Evolutionary conservation across 257 asterid species (phyloP).

Genomic region (Penstemon davidsonii): DNA sequence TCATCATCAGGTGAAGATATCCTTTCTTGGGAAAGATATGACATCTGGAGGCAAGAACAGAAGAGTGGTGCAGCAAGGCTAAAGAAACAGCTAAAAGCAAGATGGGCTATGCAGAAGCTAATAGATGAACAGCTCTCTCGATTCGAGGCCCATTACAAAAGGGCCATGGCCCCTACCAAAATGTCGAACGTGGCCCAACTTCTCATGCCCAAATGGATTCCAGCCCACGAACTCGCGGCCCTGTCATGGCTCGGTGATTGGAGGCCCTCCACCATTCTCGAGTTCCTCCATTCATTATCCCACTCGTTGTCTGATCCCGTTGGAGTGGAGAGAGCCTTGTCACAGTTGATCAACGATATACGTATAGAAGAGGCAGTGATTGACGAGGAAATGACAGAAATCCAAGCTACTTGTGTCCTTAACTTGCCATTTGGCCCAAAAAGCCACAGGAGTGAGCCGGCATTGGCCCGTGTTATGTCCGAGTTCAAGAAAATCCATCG

Average conservation of each 20-base stretch:
- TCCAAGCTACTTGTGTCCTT: slow-evolving; percentile 74
- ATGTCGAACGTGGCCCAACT: slow-evolving; percentile 57
- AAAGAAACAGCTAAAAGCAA: slow-evolving; percentile 69
- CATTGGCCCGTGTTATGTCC: slow-evolving; percentile 40
- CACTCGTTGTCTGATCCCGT: slow-evolving; percentile 45
- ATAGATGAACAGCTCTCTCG: slow-evolving; percentile 59
- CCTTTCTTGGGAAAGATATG: slow-evolving; percentile 44
- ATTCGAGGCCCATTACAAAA: slow-evolving; percentile 50
- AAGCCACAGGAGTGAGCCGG: slow-evolving; percentile 14
- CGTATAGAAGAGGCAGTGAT: slow-evolving; percentile 89
- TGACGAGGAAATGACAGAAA: slow-evolving; percentile 82
- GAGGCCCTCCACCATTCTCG: slow-evolving; percentile 79
- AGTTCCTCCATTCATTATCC: slow-evolving; percentile 52
- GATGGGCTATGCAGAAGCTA: slow-evolving; percentile 63
- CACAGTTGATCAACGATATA: slow-evolving; percentile 59
- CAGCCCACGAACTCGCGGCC: slow-evolving; percentile 67
- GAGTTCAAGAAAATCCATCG: slow-evolving; percentile 71
- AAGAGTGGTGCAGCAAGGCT: slow-evolving; percentile 61
- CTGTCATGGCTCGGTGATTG: slow-evolving; percentile 85
- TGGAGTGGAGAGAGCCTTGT: slow-evolving; percentile 44
- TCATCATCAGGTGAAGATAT: slow-evolving; percentile 44
- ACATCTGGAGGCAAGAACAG: slow-evolving; percentile 72
- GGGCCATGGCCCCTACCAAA: slow-evolving; percentile 45
- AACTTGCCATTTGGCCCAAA: slow-evolving; percentile 65
- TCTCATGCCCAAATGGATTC: slow-evolving; percentile 66